phyloP scores from a whole-genome alignment of 441 rosid genomes.

The Gossypium armourianum region DNA sequence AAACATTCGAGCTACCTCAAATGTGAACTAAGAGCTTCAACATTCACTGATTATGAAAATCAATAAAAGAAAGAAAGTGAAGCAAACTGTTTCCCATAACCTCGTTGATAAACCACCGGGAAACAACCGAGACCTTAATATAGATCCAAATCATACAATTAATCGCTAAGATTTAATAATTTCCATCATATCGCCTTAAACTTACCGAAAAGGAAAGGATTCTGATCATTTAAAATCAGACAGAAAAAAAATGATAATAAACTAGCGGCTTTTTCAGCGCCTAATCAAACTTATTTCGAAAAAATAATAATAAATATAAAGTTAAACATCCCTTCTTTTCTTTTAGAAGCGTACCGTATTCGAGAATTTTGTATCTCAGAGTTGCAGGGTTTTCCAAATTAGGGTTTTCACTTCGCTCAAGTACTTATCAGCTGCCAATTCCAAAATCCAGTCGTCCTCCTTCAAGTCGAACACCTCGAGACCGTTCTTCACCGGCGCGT shows the following conservation, averaged over 20 bases:
- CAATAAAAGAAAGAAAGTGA: not conserved
- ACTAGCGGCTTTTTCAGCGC: not conserved
- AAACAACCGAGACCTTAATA: not conserved
- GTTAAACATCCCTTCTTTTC: not conserved
- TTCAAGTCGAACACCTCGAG: conserved; percentile 51
- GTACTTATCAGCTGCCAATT: conserved; percentile 33
- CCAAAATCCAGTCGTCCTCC: conserved; percentile 55
- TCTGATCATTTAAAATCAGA: not conserved
- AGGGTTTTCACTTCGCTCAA: conserved; percentile 50
- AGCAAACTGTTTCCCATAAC: not conserved
- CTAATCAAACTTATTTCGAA: not conserved
- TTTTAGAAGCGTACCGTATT: conserved; percentile 33
- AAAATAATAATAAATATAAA: not conserved
- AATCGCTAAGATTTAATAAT: not conserved
- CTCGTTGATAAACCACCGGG: not conserved
- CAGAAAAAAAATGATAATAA: not conserved
- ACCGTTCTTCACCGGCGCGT: conserved; percentile 36
- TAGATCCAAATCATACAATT: not conserved
- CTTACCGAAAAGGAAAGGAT: not conserved
- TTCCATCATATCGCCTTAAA: not conserved
- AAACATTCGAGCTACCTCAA: not conserved
- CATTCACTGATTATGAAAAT: no score
- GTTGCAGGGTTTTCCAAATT: conserved; percentile 30
- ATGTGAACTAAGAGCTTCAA: no score
- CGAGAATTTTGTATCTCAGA: conserved; percentile 36